Evolutionary conservation across 2,329 filamentous ascomycete genomes (phyloP), one percentile per base, ranked within the genome.

Genomic region (Cladosporium sp.): DNA sequence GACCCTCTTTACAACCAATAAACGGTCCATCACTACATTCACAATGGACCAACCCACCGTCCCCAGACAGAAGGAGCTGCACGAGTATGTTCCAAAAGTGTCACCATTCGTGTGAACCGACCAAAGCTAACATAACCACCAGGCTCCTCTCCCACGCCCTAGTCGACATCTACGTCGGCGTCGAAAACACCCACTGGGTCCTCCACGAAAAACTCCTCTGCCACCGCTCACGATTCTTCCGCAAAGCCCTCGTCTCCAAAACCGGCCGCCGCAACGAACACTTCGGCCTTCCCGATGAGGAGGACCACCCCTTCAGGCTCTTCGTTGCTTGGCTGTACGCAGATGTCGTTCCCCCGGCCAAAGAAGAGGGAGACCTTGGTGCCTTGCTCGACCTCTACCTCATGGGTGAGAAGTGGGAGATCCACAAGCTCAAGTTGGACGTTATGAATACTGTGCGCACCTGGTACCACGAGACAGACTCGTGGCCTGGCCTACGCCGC

Each of bases 141-240:
- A 80, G 78, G 71, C 78, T 83, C 64, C 77, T 83, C 61, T 79
- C 79, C 58, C 75, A 73, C 56, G 75, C 78, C 59, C 77, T 82
- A 71, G 80, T 82, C 58, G 78, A 82, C 70, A 76, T 83, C 69
- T 82, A 82, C 67, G 77, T 83, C 67, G 80, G 80, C 55, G 61
- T 73, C 6, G 76, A 80, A 35, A 80, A 79, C 71, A 81, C 78
- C 1, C 77, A 80, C 68, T 83, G 79, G 79, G 74, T 77, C 57
- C 73, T 83, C 3, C 80, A 82, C 73, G 78, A 83, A 65, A 80
- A 80, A 62, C 78, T 83, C 7, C 76, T 83, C 45, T 81, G 78
- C 73, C 67, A 80, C 65, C 75, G 80, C 69, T 80, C 78, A 34
- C 74, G 75, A 48, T 81, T 80, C 73, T 82, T 83, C 75, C 72